Evolutionary conservation across 495 filamentous ascomycete species (phyloP).

Genomic region (Talaromyces thailandensis): DNA sequence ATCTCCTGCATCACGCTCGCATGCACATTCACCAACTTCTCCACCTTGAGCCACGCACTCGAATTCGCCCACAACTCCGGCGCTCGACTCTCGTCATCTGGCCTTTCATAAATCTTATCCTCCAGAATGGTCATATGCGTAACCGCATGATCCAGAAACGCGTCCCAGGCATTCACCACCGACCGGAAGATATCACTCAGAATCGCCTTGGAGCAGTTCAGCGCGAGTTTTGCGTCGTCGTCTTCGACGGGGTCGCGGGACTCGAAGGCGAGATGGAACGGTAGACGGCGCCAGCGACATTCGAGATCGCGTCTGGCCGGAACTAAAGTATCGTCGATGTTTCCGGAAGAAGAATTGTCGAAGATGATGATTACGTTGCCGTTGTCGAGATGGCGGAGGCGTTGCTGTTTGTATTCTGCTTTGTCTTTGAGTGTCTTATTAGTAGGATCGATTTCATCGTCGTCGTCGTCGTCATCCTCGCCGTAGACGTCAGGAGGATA

Average conservation of each 20-base stretch:
- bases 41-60: conserved; percentile 42
- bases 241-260: conserved; percentile 13
- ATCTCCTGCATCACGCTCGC: conserved; percentile 39
- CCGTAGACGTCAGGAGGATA: conserved; percentile 11
- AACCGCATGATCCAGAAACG: conserved; percentile 29
- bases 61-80: conserved; percentile 47
- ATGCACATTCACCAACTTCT: conserved; percentile 43
- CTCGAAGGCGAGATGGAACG: conserved; percentile 33
- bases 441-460: background rate
- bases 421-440: conserved; percentile 6
- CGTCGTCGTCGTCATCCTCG: conserved; percentile 10
- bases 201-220: conserved; percentile 42
- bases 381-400: conserved; percentile 34
- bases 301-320: conserved; percentile 41
- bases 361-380: conserved; percentile 46
- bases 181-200: conserved; percentile 43
- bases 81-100: conserved; percentile 45
- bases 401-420: conserved; percentile 8
- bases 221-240: conserved; percentile 21
- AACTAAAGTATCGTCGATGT: conserved; percentile 40
- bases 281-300: conserved; percentile 40
- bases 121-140: conserved; percentile 42
- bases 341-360: conserved; percentile 35
- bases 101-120: conserved; percentile 49
- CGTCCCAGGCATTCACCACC: conserved; percentile 34